A percentile compares a stretch with the other conserved stretches of the same genome.
Evolutionary conservation across 306 rosid species (phyloP).

Genomic region (Trichosanthes cucumerina): DNA sequence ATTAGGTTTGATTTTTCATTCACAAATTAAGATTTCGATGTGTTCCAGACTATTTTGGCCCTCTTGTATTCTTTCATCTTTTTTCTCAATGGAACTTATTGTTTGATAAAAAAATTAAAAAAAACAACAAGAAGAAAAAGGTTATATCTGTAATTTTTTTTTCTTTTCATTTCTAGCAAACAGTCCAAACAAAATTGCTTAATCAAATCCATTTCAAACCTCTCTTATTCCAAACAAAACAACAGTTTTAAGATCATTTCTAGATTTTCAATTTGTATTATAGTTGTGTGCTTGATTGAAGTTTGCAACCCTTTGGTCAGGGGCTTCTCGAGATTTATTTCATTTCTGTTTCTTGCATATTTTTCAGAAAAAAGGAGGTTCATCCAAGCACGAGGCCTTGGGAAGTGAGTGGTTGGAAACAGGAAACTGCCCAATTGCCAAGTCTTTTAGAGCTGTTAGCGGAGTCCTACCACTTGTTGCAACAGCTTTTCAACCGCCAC

Average conservation of each 20-base stretch:
- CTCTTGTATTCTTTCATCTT: too few species aligned
- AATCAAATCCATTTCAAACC: neutral
- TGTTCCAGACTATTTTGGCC: too few species aligned
- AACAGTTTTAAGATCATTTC: neutral
- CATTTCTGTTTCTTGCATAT: neutral
- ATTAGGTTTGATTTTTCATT: neutral
- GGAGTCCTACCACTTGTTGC: slow-evolving; percentile 71
- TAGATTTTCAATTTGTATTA: neutral
- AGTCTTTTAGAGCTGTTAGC: slow-evolving; percentile 69
- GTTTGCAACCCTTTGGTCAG: neutral
- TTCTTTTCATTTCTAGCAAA: neutral
- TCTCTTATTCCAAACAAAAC: neutral
- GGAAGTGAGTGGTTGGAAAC: slow-evolving; percentile 71
- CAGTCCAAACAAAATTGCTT: neutral
- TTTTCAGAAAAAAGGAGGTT: slow-evolving; percentile 38
- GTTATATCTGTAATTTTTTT: neutral
- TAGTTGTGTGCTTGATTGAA: neutral
- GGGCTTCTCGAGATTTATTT: neutral
- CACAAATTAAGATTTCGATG: neutral
- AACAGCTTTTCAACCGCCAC: slow-evolving; percentile 47
- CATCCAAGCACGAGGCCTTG: slow-evolving; percentile 58
- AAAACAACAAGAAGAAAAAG: too few species aligned
- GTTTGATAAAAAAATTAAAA: too few species aligned
- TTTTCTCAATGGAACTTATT: too few species aligned
- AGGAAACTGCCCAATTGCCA: slow-evolving; percentile 76